Conservation (phyloP, 192 early-diverging fungal genomes). For the Entrophospora sp. region DNA sequence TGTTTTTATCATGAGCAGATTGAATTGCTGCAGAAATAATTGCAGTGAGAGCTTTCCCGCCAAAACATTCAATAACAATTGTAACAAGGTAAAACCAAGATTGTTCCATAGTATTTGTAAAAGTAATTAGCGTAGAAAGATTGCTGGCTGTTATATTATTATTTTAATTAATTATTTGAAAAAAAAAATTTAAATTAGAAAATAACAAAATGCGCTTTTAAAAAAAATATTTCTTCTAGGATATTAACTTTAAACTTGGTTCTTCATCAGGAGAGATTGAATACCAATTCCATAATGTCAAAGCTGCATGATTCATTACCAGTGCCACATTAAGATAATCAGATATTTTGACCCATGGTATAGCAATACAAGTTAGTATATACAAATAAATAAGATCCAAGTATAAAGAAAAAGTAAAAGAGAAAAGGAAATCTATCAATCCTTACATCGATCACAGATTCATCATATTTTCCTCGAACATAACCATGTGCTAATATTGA, state of each 20-base stretch:
- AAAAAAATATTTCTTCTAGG: not conserved
- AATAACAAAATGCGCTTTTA: not conserved
- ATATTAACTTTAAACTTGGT: conserved; percentile 56
- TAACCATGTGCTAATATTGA: conserved; percentile 86
- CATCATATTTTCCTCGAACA: conserved; percentile 82
- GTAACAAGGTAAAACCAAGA: conserved; percentile 96
- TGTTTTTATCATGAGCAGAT: conserved; percentile 43
- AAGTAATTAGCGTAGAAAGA: conserved; percentile 72
- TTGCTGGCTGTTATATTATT: too few species aligned
- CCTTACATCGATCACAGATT: conserved; percentile 58
- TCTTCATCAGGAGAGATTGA: conserved; percentile 74
- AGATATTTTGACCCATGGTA: conserved; percentile 74
- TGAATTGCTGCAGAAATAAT: conserved; percentile 64
- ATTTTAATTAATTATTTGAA: too few species aligned
- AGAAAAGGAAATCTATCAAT: conserved; percentile 1
- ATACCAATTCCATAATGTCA: conserved; percentile 88
- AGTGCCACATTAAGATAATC: conserved; percentile 75
- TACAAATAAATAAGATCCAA: not conserved
- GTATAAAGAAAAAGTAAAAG: not conserved
- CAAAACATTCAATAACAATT: conserved; percentile 76
- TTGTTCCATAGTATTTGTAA: conserved; percentile 84
- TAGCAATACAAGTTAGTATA: conserved; percentile 66
- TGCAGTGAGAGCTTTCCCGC: conserved; percentile 56
- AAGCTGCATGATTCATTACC: conserved; percentile 77
- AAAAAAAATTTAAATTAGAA: not conserved